Evolutionary conservation across 2,329 filamentous ascomycete species (phyloP).

Genomic region (Trichoderma brevicompactum): DNA sequence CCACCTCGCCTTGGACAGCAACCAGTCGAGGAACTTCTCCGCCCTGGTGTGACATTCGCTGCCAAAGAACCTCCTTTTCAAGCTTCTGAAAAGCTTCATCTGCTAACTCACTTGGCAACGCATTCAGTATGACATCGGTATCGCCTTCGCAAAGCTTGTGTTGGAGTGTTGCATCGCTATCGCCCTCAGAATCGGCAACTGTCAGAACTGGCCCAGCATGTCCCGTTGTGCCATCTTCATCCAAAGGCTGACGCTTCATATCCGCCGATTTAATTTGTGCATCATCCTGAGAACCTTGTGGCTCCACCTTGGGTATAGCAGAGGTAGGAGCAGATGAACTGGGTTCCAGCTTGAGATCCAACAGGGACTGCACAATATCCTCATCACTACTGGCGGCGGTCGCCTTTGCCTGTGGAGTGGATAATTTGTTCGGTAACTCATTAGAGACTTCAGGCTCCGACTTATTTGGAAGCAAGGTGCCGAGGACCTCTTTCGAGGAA

Average conservation of each 20-base stretch:
- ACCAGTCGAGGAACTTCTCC: constrained; percentile 91
- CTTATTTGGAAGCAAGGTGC: constrained; percentile 34
- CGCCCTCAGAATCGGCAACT: background rate
- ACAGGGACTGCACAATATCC: constrained; percentile 42
- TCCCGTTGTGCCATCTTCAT: constrained; percentile 14
- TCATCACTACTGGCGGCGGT: constrained; percentile 8
- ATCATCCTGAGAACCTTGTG: constrained; percentile 25
- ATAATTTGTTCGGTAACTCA: constrained; percentile 22
- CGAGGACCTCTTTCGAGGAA: constrained; percentile 62
- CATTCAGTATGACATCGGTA: constrained; percentile 71
- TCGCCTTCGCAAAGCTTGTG: constrained; percentile 77
- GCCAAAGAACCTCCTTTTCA: constrained; percentile 79
- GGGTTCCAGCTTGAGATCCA: constrained; percentile 39
- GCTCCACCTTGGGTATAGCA: background rate
- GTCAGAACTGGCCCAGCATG: background rate
- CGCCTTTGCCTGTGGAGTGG: background rate
- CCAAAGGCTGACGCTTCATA: constrained; percentile 32
- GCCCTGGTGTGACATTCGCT: constrained; percentile 89
- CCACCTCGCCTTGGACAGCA: constrained; percentile 79
- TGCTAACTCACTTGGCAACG: constrained; percentile 64
- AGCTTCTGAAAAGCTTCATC: constrained; percentile 70
- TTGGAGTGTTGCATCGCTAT: constrained; percentile 32
- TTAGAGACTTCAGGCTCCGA: background rate
- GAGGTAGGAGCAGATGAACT: constrained; percentile 34
- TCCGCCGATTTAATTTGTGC: constrained; percentile 17